These are phyloP conservation scores for Ramichloridium luteum DNA, from an alignment of 2,329 filamentous ascomycete genomes.

Conservation along the genomic window DNA sequence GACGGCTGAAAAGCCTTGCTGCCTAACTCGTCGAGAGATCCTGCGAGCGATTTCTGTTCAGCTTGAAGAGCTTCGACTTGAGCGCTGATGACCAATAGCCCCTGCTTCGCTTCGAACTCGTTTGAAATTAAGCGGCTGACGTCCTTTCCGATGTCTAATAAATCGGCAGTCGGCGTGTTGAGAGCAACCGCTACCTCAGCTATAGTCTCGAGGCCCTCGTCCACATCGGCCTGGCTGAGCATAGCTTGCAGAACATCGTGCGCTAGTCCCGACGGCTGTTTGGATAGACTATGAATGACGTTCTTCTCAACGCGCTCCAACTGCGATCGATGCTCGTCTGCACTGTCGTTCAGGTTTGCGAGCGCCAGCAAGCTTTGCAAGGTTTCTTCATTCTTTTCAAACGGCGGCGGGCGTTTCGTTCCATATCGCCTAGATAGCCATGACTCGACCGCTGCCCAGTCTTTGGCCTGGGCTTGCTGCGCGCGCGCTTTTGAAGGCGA, in stretches of 20 bases:
- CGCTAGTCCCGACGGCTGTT: conserved; percentile 7
- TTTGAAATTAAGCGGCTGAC: conserved; percentile 9
- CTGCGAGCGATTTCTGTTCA: conserved; percentile 14
- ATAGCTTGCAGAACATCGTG: conserved; percentile 13
- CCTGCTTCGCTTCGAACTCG: conserved; percentile 19
- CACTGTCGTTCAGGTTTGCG: conserved; percentile 62
- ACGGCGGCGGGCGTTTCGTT: conserved; percentile 51
- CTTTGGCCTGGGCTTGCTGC: conserved; percentile 70
- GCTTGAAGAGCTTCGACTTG: conserved; percentile 16
- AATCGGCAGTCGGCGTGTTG: conserved; percentile 19
- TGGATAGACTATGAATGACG: conserved; percentile 43
- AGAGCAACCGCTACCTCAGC: conserved; percentile 28
- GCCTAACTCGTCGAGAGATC: conserved; percentile 14
- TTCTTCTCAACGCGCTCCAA: conserved; percentile 47
- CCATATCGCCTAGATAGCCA: conserved; percentile 67
- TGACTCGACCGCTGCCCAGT: conserved; percentile 77
- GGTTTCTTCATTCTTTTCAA: conserved; percentile 81
- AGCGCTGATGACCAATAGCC: conserved; percentile 13
- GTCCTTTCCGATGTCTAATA: conserved; percentile 15
- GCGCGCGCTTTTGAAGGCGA: conserved; percentile 56
- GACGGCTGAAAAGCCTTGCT: conserved; percentile 32
- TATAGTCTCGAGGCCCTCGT: conserved; percentile 23
- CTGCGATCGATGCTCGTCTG: conserved; percentile 55
- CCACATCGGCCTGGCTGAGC: conserved; percentile 17
- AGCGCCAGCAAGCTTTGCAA: conserved; percentile 62